These are phyloP conservation scores for Apium graveolens DNA, from an alignment of 129 eudicot genomes.

Conservation along the genomic window DNA sequence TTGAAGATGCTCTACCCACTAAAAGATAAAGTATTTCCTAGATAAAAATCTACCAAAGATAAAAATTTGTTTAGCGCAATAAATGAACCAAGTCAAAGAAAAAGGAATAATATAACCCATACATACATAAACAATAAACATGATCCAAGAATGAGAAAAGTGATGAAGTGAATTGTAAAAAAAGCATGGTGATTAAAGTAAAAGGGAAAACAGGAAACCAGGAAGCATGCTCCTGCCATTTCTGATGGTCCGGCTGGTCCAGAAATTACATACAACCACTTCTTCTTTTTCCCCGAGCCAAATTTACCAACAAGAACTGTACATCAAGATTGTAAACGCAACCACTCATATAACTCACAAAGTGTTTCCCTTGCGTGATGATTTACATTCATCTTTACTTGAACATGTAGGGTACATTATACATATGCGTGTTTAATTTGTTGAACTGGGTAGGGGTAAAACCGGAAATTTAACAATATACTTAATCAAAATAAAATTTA, in stretches of 20 bases:
- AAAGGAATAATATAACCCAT: too few relatives aligned
- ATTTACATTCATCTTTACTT: neutral
- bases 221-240: conserved; percentile 1
- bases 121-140: too few relatives aligned
- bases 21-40: too few relatives aligned
- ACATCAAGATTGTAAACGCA: neutral
- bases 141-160: neutral
- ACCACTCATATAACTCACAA: neutral
- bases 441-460: too few relatives aligned
- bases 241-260: neutral
- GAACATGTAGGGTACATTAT: neutral
- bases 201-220: neutral
- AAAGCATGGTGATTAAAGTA: neutral
- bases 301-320: neutral
- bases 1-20: too few relatives aligned
- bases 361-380: neutral
- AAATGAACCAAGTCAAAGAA: neutral
- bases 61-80: too few relatives aligned
- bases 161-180: neutral
- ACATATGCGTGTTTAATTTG: neutral
- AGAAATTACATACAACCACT: neutral
- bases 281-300: neutral
- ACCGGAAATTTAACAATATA: too few relatives aligned
- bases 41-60: too few relatives aligned
- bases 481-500: too few relatives aligned